Evolutionary conservation across 2,329 filamentous ascomycete species (phyloP).

Genomic region (Paraphoma sp.): DNA sequence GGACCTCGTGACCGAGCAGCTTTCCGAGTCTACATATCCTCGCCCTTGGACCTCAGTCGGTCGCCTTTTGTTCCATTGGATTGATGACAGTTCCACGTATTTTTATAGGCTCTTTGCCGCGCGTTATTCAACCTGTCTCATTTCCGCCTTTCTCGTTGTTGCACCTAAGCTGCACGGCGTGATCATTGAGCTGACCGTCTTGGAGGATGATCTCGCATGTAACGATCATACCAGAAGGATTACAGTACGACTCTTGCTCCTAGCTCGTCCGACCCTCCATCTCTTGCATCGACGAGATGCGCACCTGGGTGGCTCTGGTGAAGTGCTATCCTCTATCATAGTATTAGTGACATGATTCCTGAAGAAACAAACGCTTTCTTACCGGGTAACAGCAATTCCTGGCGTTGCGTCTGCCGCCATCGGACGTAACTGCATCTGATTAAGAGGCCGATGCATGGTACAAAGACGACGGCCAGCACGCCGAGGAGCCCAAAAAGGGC

Average conservation of each 20-base stretch:
- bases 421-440: not conserved
- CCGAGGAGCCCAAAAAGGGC: not conserved
- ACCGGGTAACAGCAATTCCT: not conserved
- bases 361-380: not conserved
- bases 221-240: not conserved
- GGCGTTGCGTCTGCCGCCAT: not conserved
- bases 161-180: too few species aligned
- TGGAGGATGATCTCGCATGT: not conserved
- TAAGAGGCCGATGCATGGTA: not conserved
- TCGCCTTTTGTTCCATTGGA: too few species aligned
- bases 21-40: too few species aligned
- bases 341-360: not conserved
- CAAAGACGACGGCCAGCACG: not conserved
- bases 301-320: not conserved
- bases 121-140: too few species aligned
- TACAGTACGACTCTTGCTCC: not conserved
- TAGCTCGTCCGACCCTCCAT: not conserved
- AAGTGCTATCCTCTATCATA: not conserved
- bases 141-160: too few species aligned
- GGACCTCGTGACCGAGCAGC: too few species aligned
- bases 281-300: not conserved
- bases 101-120: too few species aligned
- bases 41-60: too few species aligned
- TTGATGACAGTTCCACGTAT: too few species aligned
- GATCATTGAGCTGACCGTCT: too few species aligned